Base-by-base conservation (phyloP, 2,329 filamentous ascomycete genomes). In the Hypoxylon sp. region DNA sequence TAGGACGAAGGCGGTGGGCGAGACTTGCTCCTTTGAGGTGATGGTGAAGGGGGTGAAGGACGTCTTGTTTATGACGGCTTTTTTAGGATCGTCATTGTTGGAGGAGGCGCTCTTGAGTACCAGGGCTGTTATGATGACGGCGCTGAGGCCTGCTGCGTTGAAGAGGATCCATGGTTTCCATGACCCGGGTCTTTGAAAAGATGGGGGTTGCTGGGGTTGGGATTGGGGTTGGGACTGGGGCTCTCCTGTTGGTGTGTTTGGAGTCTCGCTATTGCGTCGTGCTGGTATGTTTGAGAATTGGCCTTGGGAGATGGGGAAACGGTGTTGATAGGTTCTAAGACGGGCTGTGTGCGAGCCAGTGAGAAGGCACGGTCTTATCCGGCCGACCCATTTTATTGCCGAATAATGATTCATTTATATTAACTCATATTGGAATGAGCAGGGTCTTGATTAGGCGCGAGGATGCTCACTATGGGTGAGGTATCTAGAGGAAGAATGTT, bases 1-100 rank as follows among this genome's bases (percentile, higher is more conserved):
- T 71, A 95, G 86, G 71, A 95, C 85, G 73, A 91, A 89, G 62
- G 87, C 89, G 0, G 89, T 89, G 1, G 88, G 85, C 0, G 92
- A 92, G 46, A 93, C 85, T 23, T 83, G 79, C 53, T 91, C 85
- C 71, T 87, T 87, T 25, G 83, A 79, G 14, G 86, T 82, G 68
- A 96, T 85, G 25, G 83, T 87, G 80, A 92, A 94, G 2, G 87
- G 86, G 36, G 85, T 85, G 79, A 93, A 94, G 23, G 82, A 84
- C 61, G 83, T 81, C 13, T 82, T 78, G 79, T 92, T 90, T 65
- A 93, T 71, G 41, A 70, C 64, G 46, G 67, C 64, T 34, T 62
- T 65, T 28, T 70, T 59, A 2, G 11, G 21, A 17, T 21, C 21
- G 55, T 36, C 48, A 25, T 2, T 6, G 48, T 9, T 25, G 11